Evolutionary conservation across 257 asterid species (phyloP).

Genomic region (Verbascum thapsus): DNA sequence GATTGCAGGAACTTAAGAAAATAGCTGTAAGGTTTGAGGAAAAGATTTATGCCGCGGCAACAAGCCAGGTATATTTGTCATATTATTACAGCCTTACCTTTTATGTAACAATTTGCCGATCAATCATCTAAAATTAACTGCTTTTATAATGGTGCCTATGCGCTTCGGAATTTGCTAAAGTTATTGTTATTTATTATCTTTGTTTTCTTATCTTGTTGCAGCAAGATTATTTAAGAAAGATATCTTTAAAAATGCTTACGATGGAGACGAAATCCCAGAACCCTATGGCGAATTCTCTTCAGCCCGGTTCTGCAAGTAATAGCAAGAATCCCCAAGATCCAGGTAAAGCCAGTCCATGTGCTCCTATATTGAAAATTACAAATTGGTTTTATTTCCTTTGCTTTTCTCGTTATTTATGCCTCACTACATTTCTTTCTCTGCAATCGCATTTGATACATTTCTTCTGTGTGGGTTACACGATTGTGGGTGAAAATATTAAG

Average conservation of each 20-base stretch:
- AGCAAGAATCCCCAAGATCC: constrained; percentile 62
- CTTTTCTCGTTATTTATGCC: background rate
- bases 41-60: constrained; percentile 73
- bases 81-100: constrained; percentile 18
- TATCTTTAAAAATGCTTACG: constrained; percentile 82
- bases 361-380: constrained; percentile 9
- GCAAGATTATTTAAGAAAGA: constrained; percentile 83
- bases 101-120: background rate
- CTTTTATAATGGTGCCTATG: background rate
- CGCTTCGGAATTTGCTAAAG: background rate
- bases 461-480: constrained; percentile 12
- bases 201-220: constrained; percentile 37
- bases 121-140: constrained; percentile 15
- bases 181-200: background rate
- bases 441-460: constrained; percentile 10
- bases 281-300: constrained; percentile 54
- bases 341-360: constrained; percentile 45
- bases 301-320: constrained; percentile 51
- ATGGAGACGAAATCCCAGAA: constrained; percentile 79
- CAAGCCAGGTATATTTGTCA: constrained; percentile 60
- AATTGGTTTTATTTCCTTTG: background rate
- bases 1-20: constrained; percentile 77
- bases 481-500: constrained; percentile 11
- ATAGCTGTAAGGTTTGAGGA: constrained; percentile 89
- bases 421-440: constrained; percentile 1